phyloP scores from a whole-genome alignment of 2,329 filamentous ascomycete species.

The Torrubiella hemipterigena region DNA sequence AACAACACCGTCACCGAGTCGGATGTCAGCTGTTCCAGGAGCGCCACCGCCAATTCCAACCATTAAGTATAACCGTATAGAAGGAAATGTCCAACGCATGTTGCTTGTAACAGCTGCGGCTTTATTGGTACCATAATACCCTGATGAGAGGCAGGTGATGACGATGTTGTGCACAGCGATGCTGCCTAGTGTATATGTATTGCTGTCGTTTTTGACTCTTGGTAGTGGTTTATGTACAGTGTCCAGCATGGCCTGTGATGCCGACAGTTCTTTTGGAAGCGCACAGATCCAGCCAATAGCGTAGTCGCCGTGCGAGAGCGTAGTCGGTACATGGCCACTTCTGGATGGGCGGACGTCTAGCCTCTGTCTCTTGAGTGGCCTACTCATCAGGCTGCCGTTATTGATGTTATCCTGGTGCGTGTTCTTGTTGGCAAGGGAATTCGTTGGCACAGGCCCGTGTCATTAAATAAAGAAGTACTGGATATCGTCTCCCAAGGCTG shows the following conservation, averaged over 20 bases:
- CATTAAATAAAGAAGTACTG: no score
- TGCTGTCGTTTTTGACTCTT: slow-evolving; percentile 7
- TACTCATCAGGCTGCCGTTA: background rate
- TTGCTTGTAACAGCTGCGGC: slow-evolving; percentile 6
- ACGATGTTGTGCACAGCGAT: slow-evolving; percentile 9
- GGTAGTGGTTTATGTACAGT: slow-evolving; percentile 4
- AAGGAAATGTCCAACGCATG: slow-evolving; percentile 7
- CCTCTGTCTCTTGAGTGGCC: slow-evolving; percentile 1
- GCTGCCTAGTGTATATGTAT: slow-evolving; percentile 8
- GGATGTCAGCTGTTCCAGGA: slow-evolving; percentile 8
- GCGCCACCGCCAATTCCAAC: slow-evolving; percentile 17
- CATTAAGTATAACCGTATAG: slow-evolving; percentile 7
- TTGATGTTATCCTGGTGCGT: background rate
- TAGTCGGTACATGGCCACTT: no score
- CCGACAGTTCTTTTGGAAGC: slow-evolving; percentile 10
- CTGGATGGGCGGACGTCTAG: background rate
- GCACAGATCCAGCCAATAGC: slow-evolving; percentile 15
- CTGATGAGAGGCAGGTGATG: slow-evolving; percentile 8
- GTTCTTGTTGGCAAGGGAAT: no score
- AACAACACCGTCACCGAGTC: slow-evolving; percentile 11
- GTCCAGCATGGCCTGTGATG: slow-evolving; percentile 11
- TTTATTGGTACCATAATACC: slow-evolving; percentile 6
- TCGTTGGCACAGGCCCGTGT: no score
- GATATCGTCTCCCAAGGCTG: no score
- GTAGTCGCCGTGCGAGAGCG: slow-evolving; percentile 6